These are phyloP conservation scores for Drechslerella coelobrocha DNA, from an alignment of 2,329 filamentous ascomycete species.

Conservation along the genomic window DNA sequence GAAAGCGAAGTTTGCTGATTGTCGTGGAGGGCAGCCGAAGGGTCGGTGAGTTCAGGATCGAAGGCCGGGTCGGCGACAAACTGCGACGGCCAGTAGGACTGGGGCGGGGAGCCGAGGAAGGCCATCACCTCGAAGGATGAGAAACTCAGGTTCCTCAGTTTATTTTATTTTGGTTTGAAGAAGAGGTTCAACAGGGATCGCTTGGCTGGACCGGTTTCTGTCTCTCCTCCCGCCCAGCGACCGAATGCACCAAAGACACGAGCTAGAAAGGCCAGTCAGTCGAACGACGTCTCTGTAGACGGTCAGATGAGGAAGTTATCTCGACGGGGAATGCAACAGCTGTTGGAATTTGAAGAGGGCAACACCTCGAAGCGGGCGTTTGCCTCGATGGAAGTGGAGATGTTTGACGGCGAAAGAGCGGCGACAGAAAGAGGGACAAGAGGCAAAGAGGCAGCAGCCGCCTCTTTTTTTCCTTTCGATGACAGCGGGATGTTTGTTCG, in stretches of 20 bases:
- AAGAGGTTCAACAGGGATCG: too few species aligned
- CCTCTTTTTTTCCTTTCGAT: too few species aligned
- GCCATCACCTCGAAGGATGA: slow-evolving; percentile 25
- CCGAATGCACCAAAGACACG: too few species aligned
- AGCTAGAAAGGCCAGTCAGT: too few species aligned
- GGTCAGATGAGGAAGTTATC: too few species aligned
- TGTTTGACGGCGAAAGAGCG: slow-evolving; percentile 1
- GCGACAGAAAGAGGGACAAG: not conserved
- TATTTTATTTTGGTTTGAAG: too few species aligned
- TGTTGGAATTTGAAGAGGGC: too few species aligned
- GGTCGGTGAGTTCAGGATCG: slow-evolving; percentile 48
- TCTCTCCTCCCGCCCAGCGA: too few species aligned
- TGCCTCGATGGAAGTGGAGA: slow-evolving; percentile 1
- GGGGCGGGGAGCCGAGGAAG: slow-evolving; percentile 41
- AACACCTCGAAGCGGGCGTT: not conserved
- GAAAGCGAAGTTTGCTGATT: slow-evolving; percentile 33
- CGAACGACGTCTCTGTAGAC: too few species aligned
- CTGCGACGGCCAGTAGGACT: slow-evolving; percentile 47
- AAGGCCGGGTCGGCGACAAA: slow-evolving; percentile 48
- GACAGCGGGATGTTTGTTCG: not conserved
- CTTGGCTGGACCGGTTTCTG: too few species aligned
- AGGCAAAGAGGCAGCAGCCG: not conserved
- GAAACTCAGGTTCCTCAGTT: too few species aligned
- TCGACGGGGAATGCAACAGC: too few species aligned
- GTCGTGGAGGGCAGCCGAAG: slow-evolving; percentile 37